Base-by-base conservation (phyloP, 345 rosid genomes). In the Eucalyptus melliodora region DNA sequence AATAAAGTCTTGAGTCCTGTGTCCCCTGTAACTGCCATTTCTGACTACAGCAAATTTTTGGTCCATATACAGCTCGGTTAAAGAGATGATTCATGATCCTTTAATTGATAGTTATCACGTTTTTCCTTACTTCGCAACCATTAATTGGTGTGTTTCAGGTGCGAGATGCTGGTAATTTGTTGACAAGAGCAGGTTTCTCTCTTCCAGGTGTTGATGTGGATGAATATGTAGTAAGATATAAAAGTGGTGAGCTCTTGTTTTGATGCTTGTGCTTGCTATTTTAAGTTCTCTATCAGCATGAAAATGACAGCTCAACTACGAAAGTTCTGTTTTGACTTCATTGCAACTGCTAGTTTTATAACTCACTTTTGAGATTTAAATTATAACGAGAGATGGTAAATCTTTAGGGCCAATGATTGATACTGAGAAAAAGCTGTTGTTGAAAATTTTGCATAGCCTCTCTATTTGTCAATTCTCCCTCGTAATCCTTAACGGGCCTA, bases 201-300 rank as follows among this genome's bases (percentile, higher is more conserved):
- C 98, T 98, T 92, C 98, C 99, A 83, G 97, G 97, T 59, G 98
- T 98, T 45, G 99, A 98, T 87, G 97, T 98, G 60, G 98, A 98
- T 72, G 97, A 97, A 91, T 97, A 97, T 37, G 94, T 94, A 16
- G 99, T 98, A 87, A 97, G 92, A 94, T 98, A 98, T 92, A 93
- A 92, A 89, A 97, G 94, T 87, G 94, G 99, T 97, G 94, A 96
- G 93, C 89, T 62, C 42, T 91, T 69, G 59, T 34, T 47, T 60
- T 50, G 24, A 56, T 65, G 44, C 55, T 40, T 90, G 85, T 87
- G 45, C 15, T 47, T 9, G 65, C 80, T 34, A 59, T 34, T 77
- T 19, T 11, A 77, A 5, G 47, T 37, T 77, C 83, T 45, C 87
- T 45, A 27, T 49, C 56, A 17, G 14, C 14, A 9, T 59, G 59